phyloP scores from a whole-genome alignment of 345 rosid genomes.

The Draba incana region DNA sequence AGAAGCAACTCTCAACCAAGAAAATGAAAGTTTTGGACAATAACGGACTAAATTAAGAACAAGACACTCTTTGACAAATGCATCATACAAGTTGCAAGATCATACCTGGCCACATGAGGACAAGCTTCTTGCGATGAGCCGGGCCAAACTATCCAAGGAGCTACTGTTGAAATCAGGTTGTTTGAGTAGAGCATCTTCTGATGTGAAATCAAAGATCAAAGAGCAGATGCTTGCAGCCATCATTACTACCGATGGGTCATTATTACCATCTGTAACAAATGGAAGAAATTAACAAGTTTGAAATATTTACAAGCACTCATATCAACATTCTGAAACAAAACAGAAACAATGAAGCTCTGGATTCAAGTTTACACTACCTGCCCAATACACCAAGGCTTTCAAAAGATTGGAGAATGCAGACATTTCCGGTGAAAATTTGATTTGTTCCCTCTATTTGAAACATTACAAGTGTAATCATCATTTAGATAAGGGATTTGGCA shows the following conservation, averaged over 20 bases:
- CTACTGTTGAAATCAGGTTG: conserved; percentile 48
- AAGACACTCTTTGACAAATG: not conserved
- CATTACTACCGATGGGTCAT: conserved; percentile 56
- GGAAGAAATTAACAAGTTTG: not conserved
- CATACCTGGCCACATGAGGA: conserved; percentile 57
- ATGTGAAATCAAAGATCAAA: conserved; percentile 64
- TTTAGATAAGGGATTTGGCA: not conserved
- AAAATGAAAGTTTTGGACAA: not conserved
- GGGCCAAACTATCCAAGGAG: conserved; percentile 48
- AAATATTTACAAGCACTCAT: conserved; percentile 3
- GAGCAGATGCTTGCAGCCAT: conserved; percentile 86
- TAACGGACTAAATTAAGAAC: not conserved
- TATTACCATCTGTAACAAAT: conserved; percentile 49
- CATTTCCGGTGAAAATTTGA: conserved; percentile 50
- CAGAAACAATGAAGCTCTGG: not conserved
- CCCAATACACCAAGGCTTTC: conserved; percentile 68
- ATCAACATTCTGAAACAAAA: conserved; percentile 11
- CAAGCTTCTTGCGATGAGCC: conserved; percentile 62
- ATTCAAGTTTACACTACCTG: conserved; percentile 52
- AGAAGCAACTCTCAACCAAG: not conserved
- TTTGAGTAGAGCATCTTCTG: conserved; percentile 71
- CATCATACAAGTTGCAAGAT: not conserved
- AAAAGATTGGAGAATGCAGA: conserved; percentile 49
- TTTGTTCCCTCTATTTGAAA: conserved; percentile 54
- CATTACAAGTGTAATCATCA: conserved; percentile 7